Evolutionary conservation across 2,329 filamentous ascomycete species (phyloP), one percentile per base, ranked within the genome.

Genomic region (Aspergillus felis): DNA sequence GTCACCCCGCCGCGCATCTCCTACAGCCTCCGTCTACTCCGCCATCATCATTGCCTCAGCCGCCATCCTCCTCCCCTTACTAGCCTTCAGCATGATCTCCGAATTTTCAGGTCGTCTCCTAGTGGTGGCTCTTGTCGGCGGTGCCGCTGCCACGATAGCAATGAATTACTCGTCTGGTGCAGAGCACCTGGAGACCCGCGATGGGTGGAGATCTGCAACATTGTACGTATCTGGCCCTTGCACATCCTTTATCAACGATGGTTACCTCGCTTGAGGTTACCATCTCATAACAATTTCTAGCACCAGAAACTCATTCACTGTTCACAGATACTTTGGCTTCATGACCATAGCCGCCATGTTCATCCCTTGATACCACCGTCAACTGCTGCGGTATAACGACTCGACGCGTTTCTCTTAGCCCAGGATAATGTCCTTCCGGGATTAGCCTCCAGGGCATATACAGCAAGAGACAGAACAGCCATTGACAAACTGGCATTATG

Each of bases 1-100:
- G 6, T 66, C 66, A 0, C 66, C 68, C 6, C 66, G 65, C 25
- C 24, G 59, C 7, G 57, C 61, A 7, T 51, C 61, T 8, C 56
- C 57, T 20, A 60, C 66, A 14, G 58, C 65, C 17, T 65, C 72
- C 4, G 66, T 72, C 48, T 73, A 74, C 50, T 67, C 71, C 46
- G 71, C 74, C 3, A 79, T 81, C 7, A 65, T 78, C 22, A 78
- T 81, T 0, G 71, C 82, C 9, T 81, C 81, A 0, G 73, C 78
- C 0, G 79, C 81, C 0, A 74, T 88, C 1, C 70, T 87, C 5
- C 71, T 85, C 0, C 85, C 86, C 0, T 75, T 87, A 1, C 65
- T 87, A 8, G 79, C 82, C 0, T 88, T 88, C 65, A 70, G 79
- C 4, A 76, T 85, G 24, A 82, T 88, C 22, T 77, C 81, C 0